phyloP scores from a whole-genome alignment of 2,329 filamentous ascomycete species.

The Onygena corvina region DNA sequence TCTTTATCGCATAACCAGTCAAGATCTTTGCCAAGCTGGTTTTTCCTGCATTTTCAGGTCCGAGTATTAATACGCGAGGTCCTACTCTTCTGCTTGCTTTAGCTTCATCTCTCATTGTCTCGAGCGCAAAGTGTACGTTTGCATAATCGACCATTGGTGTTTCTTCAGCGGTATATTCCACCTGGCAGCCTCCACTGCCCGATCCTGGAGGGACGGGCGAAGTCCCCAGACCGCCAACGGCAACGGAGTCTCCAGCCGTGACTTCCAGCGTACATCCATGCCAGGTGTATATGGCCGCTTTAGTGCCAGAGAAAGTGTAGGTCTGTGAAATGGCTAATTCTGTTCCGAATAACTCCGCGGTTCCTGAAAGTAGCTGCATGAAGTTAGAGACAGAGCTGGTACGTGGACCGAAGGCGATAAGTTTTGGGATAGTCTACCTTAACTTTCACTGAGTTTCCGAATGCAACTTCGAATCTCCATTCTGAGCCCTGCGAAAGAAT shows the following conservation, averaged over 20 bases:
- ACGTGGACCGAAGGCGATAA: not conserved
- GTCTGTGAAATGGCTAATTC: slow-evolving; percentile 71
- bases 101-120: slow-evolving; percentile 55
- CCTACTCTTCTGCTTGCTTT: slow-evolving; percentile 43
- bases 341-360: slow-evolving; percentile 86
- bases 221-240: slow-evolving; percentile 16
- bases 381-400: slow-evolving; percentile 22
- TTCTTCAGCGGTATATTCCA: slow-evolving; percentile 60
- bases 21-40: slow-evolving; percentile 67
- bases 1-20: slow-evolving; percentile 64
- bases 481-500: slow-evolving; percentile 55
- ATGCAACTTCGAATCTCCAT: slow-evolving; percentile 65
- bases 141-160: slow-evolving; percentile 69
- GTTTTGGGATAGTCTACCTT: slow-evolving; percentile 32
- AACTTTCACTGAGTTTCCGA: slow-evolving; percentile 41
- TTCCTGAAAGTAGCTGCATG: slow-evolving; percentile 60
- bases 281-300: slow-evolving; percentile 85
- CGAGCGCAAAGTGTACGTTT: slow-evolving; percentile 80
- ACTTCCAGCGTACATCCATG: slow-evolving; percentile 80
- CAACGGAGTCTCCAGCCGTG: slow-evolving; percentile 44
- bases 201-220: slow-evolving; percentile 20
- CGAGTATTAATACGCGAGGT: slow-evolving; percentile 74
- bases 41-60: slow-evolving; percentile 68
- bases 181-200: slow-evolving; percentile 50
- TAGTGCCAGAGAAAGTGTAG: slow-evolving; percentile 70